Evolutionary conservation across 495 filamentous ascomycete species (phyloP).

Genomic region (Talaromyces adpressus): DNA sequence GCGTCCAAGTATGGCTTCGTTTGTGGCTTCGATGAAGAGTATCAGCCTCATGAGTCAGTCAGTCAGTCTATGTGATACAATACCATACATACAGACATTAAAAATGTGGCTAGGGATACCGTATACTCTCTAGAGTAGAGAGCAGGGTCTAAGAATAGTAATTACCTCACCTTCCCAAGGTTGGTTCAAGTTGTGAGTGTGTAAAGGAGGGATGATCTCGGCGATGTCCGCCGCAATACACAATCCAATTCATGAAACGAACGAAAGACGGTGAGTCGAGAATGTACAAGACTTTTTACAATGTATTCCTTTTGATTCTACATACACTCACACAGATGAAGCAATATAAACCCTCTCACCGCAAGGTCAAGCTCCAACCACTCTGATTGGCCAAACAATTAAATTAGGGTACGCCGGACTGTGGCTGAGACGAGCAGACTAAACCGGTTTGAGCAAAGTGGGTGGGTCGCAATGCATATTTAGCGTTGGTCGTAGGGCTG

Average conservation of each 20-base stretch:
- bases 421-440: constrained; percentile 5
- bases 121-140: neutral
- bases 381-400: constrained; percentile 2
- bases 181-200: neutral
- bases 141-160: neutral
- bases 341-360: neutral
- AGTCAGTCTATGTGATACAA: neutral
- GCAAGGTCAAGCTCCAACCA: neutral
- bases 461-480: neutral
- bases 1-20: neutral
- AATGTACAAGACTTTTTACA: neutral
- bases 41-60: neutral
- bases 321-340: neutral
- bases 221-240: neutral
- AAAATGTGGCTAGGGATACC: neutral
- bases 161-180: neutral
- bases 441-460: neutral
- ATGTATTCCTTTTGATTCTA: neutral
- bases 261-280: neutral
- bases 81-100: neutral
- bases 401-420: constrained; percentile 4
- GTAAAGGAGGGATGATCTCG: neutral
- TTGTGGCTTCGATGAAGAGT: neutral
- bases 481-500: constrained; percentile 8
- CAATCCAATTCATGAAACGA: neutral